These are phyloP conservation scores for Xylaria nigripes DNA, from an alignment of 495 filamentous ascomycete species.

Conservation along the genomic window DNA sequence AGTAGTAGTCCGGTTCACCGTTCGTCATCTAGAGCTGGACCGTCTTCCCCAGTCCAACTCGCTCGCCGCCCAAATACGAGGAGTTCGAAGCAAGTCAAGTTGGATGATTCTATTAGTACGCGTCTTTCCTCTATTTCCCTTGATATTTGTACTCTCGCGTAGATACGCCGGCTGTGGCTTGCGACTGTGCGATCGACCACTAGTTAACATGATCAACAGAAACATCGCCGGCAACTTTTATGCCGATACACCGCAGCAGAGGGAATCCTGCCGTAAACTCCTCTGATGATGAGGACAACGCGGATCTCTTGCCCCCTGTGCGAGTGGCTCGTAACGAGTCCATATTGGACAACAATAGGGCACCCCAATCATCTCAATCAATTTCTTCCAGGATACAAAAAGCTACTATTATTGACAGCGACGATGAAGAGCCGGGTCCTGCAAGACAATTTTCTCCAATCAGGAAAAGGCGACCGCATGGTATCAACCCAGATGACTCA, in stretches of 20 bases:
- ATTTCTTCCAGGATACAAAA: constrained; percentile 17
- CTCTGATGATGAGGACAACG: constrained; percentile 11
- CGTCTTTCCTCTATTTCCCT: not conserved
- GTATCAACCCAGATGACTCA: constrained; percentile 10
- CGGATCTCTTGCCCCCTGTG: constrained; percentile 5
- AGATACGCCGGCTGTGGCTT: not conserved
- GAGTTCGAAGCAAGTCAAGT: constrained; percentile 2
- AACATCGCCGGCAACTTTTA: constrained; percentile 14
- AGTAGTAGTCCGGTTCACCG: constrained; percentile 7
- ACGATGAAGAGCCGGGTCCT: constrained; percentile 1
- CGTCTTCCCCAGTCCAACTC: constrained; percentile 1
- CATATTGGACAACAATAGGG: not conserved
- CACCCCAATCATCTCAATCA: constrained; percentile 18
- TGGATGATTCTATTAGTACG: constrained; percentile 12
- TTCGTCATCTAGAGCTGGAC: not conserved
- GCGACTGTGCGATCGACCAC: not conserved
- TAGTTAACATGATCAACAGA: constrained; percentile 1
- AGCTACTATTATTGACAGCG: constrained; percentile 10
- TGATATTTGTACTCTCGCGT: not conserved
- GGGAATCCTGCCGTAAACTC: constrained; percentile 5
- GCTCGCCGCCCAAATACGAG: not conserved
- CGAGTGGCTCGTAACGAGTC: not conserved
- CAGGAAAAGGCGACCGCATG: constrained; percentile 11
- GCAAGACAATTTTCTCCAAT: constrained; percentile 5
- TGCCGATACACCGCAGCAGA: constrained; percentile 7